These are phyloP conservation scores for Cystobasidium onofrii DNA, from an alignment of 768 basidiomycete genomes.

Conservation along the genomic window DNA sequence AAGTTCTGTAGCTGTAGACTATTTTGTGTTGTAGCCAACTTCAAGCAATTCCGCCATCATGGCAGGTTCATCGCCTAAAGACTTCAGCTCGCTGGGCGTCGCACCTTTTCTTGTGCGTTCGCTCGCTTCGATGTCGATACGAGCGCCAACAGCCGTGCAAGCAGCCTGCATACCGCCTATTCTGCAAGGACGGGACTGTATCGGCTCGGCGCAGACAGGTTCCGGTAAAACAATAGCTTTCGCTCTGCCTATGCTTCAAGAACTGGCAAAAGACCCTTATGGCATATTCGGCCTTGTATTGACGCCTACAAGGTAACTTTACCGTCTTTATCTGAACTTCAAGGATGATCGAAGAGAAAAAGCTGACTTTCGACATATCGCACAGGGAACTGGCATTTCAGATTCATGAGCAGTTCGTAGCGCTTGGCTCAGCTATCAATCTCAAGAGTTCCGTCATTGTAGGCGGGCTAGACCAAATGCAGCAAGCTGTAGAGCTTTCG, in stretches of 20 bases:
- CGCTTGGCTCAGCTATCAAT: slow-evolving; percentile 72
- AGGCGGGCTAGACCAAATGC: slow-evolving; percentile 97
- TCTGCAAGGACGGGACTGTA: slow-evolving; percentile 82
- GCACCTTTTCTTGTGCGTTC: slow-evolving; percentile 55
- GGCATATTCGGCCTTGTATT: slow-evolving; percentile 88
- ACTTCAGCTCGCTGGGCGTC: slow-evolving; percentile 44
- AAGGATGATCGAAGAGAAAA: slow-evolving; percentile 14
- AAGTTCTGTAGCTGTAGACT: neutral
- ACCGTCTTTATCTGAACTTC: neutral
- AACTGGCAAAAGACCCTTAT: slow-evolving; percentile 77
- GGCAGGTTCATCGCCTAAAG: neutral
- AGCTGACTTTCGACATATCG: neutral
- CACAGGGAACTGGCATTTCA: slow-evolving; percentile 90
- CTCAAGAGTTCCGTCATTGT: slow-evolving; percentile 80
- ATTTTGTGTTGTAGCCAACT: neutral
- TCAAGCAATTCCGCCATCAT: neutral
- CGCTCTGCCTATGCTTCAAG: slow-evolving; percentile 86
- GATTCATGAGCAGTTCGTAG: slow-evolving; percentile 89
- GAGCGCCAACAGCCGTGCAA: slow-evolving; percentile 76
- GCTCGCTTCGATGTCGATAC: slow-evolving; percentile 74
- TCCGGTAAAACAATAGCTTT: slow-evolving; percentile 98
- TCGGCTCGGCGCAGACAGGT: slow-evolving; percentile 95
- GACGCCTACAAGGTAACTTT: slow-evolving; percentile 76
- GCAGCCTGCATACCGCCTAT: slow-evolving; percentile 80
- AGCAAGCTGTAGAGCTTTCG: slow-evolving; percentile 76